These are phyloP conservation scores for Cercospora brassicicola DNA, from an alignment of 2,329 filamentous ascomycete genomes.

Conservation along the genomic window DNA sequence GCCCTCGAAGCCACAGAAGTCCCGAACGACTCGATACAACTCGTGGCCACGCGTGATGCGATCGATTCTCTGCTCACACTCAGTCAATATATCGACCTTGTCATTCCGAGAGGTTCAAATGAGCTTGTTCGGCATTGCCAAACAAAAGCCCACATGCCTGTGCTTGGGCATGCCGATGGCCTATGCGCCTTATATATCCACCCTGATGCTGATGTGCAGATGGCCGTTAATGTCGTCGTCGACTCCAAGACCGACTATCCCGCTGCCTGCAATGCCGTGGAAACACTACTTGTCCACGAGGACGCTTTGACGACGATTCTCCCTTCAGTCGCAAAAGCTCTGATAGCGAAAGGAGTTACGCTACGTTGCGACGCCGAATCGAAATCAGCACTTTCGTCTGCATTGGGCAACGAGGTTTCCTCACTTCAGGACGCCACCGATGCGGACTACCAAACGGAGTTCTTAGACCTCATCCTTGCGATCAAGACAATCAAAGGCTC, in stretches of 20 bases:
- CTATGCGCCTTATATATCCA: constrained; percentile 86
- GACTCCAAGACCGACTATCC: constrained; percentile 95
- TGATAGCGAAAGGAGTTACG: constrained; percentile 74
- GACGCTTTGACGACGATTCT: constrained; percentile 66
- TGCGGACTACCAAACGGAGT: constrained; percentile 82
- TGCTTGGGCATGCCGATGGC: constrained; percentile 93
- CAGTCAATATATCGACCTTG: constrained; percentile 86
- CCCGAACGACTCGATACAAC: constrained; percentile 83
- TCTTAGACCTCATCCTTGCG: constrained; percentile 79
- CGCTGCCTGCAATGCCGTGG: constrained; percentile 91
- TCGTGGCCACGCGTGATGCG: constrained; percentile 88
- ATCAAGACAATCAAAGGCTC: constrained; percentile 68
- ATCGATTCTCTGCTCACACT: constrained; percentile 84
- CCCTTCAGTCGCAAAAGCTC: constrained; percentile 69
- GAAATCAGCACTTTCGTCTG: constrained; percentile 61
- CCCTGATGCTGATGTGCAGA: constrained; percentile 68
- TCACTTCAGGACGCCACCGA: constrained; percentile 64
- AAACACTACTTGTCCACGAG: constrained; percentile 84
- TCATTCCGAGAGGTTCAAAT: constrained; percentile 88
- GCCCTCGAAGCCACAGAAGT: constrained; percentile 73
- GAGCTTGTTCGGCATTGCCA: constrained; percentile 90
- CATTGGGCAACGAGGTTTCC: constrained; percentile 46
- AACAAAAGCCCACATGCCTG: constrained; percentile 85
- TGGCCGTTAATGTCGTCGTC: constrained; percentile 74
- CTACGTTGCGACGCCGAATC: constrained; percentile 75